Evolutionary conservation across 2,329 filamentous ascomycete species (phyloP), one percentile per base, ranked within the genome.

Genomic region (Clonostachys rhizophaga): DNA sequence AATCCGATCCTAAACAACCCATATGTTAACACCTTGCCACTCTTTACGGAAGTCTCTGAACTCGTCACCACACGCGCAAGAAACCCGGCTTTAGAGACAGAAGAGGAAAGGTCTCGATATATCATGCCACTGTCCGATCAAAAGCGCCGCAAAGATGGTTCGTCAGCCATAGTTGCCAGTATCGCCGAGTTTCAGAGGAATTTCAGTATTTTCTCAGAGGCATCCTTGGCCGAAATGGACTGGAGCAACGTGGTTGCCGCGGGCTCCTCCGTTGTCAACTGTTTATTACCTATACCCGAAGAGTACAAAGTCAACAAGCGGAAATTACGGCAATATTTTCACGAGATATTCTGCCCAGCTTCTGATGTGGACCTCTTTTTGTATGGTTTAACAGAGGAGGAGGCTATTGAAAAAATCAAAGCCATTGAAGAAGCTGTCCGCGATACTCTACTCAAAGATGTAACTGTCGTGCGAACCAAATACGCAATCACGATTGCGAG

Each of bases 321-420:
- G 46, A 72, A 73, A 50, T 67, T 84, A 54, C 71, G 85, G 60
- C 71, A 85, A 66, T 95, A 90, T 62, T 95, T 92, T 54, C 90
- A 95, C 58, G 82, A 91, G 57, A 81, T 83, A 50, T 79, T 92
- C 52, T 87, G 87, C 11, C 89, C 89, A 1, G 89, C 89, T 2
- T 92, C 88, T 5, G 90, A 95, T 62, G 87, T 95, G 9, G 90
- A 95, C 61, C 74, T 95, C 3, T 95, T 95, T 60, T 68, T 95
- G 33, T 92, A 94, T 57, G 89, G 85, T 0, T 73, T 95, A 51
- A 84, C 76, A 8, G 87, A 94, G 55, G 81, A 90, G 42, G 72
- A 91, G 59, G 89, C 87, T 1, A 71, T 91, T 16, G 82, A 90
- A 58, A 94, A 95, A 71, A 94, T 95, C 65, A 86, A 86, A 59